Base-by-base conservation (phyloP, 371 early-diverging fungal genomes). In the Dichotomocladium elegans region DNA sequence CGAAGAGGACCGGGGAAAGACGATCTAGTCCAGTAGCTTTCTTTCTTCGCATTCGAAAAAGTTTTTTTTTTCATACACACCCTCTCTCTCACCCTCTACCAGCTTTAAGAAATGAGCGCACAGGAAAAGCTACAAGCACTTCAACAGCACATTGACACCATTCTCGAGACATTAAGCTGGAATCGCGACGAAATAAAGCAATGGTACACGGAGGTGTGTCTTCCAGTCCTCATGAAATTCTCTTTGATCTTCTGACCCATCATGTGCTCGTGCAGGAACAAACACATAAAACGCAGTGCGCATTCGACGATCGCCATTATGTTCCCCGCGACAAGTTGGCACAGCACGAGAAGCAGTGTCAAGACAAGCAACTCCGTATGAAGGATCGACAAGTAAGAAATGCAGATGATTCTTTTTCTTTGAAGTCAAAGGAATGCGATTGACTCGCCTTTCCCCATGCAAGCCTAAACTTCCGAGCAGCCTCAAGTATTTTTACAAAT, bases 11-110 rank as follows among this genome's bases (percentile, higher is more conserved):
- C n/a, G n/a, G n/a, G n/a, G n/a, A n/a, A n/a, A n/a, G n/a, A n/a
- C n/a, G n/a, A n/a, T n/a, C 5, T n/a, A 52, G 45, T 52, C 56
- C 68, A 12, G 55, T 58, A 40, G 53, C 58, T 8, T 37, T 37
- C 12, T 17, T 37, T 3, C 5, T 37, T 41, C 1, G 10, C 21
- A 4, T 19, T 24, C n/a, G 25, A 41, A 17, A 5, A 0, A 41
- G 21, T 5, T 9, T 41, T 17, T 41, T 17, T 19, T n/a, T n/a
- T n/a, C n/a, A n/a, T n/a, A n/a, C n/a, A n/a, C n/a, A n/a, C n/a
- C n/a, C n/a, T n/a, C n/a, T n/a, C n/a, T n/a, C n/a, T n/a, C n/a
- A n/a, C n/a, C n/a, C n/a, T n/a, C n/a, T n/a, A n/a, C n/a, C n/a
- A 41, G 11, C 10, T 17, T 41, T 15, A 5, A 41, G 25, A 37